Evolutionary conservation across 495 filamentous ascomycete genomes (phyloP).

Genomic region (Staphylotrichum longicolle): DNA sequence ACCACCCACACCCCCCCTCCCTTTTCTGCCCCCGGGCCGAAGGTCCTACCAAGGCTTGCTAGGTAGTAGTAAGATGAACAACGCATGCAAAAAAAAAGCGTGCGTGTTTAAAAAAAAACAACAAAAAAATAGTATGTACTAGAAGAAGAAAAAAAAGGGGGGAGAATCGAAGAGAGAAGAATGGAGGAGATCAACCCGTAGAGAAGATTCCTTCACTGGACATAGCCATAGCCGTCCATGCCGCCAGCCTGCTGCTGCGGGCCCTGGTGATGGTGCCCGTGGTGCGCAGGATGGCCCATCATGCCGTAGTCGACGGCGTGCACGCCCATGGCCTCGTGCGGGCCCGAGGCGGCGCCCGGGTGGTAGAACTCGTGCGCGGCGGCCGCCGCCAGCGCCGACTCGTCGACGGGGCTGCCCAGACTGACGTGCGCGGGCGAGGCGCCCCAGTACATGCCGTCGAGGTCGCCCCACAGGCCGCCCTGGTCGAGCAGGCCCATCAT

Average conservation of each 20-base stretch:
- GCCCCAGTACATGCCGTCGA: slow-evolving; percentile 54
- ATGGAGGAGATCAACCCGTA: background rate
- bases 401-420: slow-evolving; percentile 33
- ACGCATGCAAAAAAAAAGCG: background rate
- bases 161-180: background rate
- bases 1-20: slow-evolving; percentile 1
- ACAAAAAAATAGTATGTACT: background rate
- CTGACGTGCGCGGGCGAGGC: background rate
- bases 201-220: slow-evolving; percentile 13
- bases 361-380: slow-evolving; percentile 25
- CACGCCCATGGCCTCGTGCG: slow-evolving; percentile 14
- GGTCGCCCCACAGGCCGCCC: slow-evolving; percentile 52
- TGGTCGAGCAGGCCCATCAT: slow-evolving; percentile 55
- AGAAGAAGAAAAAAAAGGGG: background rate
- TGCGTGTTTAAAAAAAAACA: background rate
- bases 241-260: slow-evolving; percentile 3
- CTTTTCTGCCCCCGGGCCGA: slow-evolving; percentile 4
- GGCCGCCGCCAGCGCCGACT: slow-evolving; percentile 21
- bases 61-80: background rate
- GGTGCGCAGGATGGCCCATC: slow-evolving; percentile 19
- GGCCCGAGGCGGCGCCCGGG: background rate
- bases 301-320: slow-evolving; percentile 16
- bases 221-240: slow-evolving; percentile 26
- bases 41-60: slow-evolving; percentile 6
- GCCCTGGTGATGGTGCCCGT: slow-evolving; percentile 2